Evolutionary conservation across 2,329 filamentous ascomycete species (phyloP), one percentile per base, ranked within the genome.

Genomic region (Fusarium denticulatum): DNA sequence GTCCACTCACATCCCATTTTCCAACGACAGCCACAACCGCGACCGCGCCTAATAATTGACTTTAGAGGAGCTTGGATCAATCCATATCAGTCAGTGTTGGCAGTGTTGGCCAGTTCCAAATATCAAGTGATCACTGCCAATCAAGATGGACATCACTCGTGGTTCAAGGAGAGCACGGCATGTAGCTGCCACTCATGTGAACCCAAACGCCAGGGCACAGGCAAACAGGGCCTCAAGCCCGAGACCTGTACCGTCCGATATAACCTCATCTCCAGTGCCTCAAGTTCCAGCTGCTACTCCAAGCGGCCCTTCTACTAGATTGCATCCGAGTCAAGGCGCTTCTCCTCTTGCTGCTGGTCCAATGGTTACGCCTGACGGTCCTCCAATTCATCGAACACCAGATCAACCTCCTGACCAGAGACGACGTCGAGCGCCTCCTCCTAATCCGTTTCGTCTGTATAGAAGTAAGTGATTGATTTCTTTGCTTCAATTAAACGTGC

Each of bases 391-490:
- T 60, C 71, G 71, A 47, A 79, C 79, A 34, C 79, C 78, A 28
- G 77, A 81, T 45, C 76, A 79, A 40, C 72, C 71, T 34, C 71
- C 73, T 28, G 72, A 76, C 39, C 72, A 68, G 64, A 75, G 68
- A 66, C 75, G 70, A 40, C 75, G 74, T 40, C 69, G 70, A 57
- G 78, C 72, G 46, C 81, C 80, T 28, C 78, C 78, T 32, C 79
- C 79, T 43, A 80, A 83, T 76, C 82, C 82, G 1, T 83, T 83
- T 67, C 81, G 82, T 24, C 73, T 83, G 6, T 81, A 83, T 58
- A 77, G 81, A 73, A 78, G 82, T 83, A 65, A 82, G 82, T 22
- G 28, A 32, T 14, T 28, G 12, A 28, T 36, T 42, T 32, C 34
- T 28, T 39, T 34, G 6, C 7, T 42, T 22, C 28, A 32, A 47